Percentiles rank a stretch among this genome's conserved stretches.
These are phyloP conservation scores for Xylaria hypoxylon DNA, from an alignment of 2,329 filamentous ascomycete species.

Conservation along the genomic window DNA sequence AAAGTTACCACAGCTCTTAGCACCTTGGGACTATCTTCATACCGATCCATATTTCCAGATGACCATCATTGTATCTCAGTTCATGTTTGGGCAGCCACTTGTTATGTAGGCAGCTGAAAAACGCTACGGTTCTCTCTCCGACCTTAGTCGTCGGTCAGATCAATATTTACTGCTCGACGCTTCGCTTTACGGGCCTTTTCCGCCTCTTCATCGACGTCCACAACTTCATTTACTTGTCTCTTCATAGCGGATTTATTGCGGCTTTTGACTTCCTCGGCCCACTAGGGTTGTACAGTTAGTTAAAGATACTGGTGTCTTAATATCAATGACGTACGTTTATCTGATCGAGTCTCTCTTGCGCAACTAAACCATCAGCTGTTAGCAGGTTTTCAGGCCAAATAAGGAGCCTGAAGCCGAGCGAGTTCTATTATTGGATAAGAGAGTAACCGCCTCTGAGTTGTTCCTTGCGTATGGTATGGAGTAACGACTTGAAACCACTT, in stretches of 20 bases:
- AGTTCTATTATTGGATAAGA: background rate
- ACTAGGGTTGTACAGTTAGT: constrained; percentile 20
- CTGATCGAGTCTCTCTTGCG: constrained; percentile 48
- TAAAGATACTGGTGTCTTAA: background rate
- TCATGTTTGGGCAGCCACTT: background rate
- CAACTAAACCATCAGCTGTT: constrained; percentile 36
- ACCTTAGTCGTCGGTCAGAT: constrained; percentile 43
- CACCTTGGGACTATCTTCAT: background rate
- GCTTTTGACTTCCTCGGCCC: constrained; percentile 32
- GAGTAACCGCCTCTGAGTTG: background rate
- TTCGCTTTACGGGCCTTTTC: constrained; percentile 30
- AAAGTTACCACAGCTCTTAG: background rate
- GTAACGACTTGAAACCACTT: background rate
- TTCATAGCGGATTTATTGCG: constrained; percentile 43
- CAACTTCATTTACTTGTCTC: constrained; percentile 41
- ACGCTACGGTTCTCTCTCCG: background rate
- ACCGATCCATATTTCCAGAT: background rate
- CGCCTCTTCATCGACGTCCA: constrained; percentile 44
- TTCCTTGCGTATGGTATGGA: background rate
- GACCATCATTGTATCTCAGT: background rate
- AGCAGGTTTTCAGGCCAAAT: background rate
- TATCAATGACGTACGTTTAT: constrained; percentile 42
- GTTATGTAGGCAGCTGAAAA: background rate
- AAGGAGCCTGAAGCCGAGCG: background rate
- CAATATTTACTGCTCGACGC: constrained; percentile 37